Percentiles rank a stretch among this genome's conserved stretches.
phyloP scores from a whole-genome alignment of 139 green algal genomes.

The Chlorella sp. region DNA sequence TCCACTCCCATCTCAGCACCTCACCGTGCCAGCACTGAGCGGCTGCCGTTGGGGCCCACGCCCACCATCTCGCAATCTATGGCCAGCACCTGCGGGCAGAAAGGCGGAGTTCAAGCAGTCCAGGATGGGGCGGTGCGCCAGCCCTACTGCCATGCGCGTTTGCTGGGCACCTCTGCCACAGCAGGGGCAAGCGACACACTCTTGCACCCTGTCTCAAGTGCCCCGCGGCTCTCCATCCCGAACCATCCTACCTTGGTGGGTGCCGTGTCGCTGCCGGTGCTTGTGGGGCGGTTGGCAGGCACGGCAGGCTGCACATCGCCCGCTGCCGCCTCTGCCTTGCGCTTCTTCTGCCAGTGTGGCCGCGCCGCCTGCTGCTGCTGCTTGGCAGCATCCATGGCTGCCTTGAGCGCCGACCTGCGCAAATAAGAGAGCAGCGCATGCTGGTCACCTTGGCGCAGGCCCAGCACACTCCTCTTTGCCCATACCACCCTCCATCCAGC shows the following conservation, averaged over 20 bases:
- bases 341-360: neutral
- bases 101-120: too few relatives aligned
- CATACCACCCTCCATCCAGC: too few relatives aligned
- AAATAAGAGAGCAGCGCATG: too few relatives aligned
- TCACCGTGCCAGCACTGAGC: slow-evolving; percentile 76
- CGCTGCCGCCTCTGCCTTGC: neutral
- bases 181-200: too few relatives aligned
- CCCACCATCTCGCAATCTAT: slow-evolving; percentile 99
- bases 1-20: too few relatives aligned
- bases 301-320: neutral
- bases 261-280: neutral
- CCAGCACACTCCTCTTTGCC: too few relatives aligned
- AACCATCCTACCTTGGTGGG: slow-evolving; percentile 17
- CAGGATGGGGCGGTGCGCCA: too few relatives aligned
- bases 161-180: neutral
- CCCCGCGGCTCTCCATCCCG: too few relatives aligned
- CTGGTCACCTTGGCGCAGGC: too few relatives aligned
- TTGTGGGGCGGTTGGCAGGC: neutral
- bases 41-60: slow-evolving; percentile 69
- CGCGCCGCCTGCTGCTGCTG: neutral
- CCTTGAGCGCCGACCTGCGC: slow-evolving; percentile 37
- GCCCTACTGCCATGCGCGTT: too few relatives aligned
- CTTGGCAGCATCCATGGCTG: slow-evolving; percentile 13
- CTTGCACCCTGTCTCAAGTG: too few relatives aligned
- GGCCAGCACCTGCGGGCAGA: slow-evolving; percentile 67